A percentile compares a stretch with the other conserved stretches of the same genome.
These are phyloP conservation scores for Botrytis aclada DNA, from an alignment of 2,329 filamentous ascomycete species.

Conservation along the genomic window DNA sequence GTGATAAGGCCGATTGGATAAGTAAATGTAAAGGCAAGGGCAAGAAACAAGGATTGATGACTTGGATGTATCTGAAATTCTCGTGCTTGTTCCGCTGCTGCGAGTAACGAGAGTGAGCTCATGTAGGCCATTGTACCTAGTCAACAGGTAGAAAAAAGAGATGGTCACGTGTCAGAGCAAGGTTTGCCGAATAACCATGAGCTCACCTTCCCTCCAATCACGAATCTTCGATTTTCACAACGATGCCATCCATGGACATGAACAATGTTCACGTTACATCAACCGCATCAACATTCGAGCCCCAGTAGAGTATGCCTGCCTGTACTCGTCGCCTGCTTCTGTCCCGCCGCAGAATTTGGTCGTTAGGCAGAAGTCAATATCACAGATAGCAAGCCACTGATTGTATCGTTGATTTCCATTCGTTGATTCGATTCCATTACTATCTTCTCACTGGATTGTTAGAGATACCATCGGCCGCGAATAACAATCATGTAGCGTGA, in stretches of 20 bases:
- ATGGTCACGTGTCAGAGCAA: background rate
- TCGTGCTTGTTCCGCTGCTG: background rate
- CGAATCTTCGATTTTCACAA: background rate
- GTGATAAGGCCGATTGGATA: background rate
- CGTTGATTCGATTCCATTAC: background rate
- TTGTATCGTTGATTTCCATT: conserved; percentile 4
- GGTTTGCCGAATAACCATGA: background rate
- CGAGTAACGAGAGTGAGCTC: background rate
- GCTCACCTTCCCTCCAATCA: background rate
- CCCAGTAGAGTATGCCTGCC: background rate
- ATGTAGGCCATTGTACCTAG: background rate
- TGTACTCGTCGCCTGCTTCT: conserved; percentile 9
- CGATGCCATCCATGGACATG: background rate
- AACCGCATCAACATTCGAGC: background rate
- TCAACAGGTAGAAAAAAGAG: background rate
- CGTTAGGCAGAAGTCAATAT: background rate
- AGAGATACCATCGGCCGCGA: background rate
- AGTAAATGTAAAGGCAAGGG: background rate
- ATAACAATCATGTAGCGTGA: background rate
- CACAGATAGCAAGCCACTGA: background rate
- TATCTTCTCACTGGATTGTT: background rate
- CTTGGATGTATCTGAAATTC: background rate
- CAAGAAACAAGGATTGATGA: background rate
- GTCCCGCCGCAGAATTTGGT: background rate
- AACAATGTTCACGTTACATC: background rate